These are phyloP conservation scores for Stagonosporopsis rhizophila DNA, from an alignment of 2,329 filamentous ascomycete species.

Conservation along the genomic window DNA sequence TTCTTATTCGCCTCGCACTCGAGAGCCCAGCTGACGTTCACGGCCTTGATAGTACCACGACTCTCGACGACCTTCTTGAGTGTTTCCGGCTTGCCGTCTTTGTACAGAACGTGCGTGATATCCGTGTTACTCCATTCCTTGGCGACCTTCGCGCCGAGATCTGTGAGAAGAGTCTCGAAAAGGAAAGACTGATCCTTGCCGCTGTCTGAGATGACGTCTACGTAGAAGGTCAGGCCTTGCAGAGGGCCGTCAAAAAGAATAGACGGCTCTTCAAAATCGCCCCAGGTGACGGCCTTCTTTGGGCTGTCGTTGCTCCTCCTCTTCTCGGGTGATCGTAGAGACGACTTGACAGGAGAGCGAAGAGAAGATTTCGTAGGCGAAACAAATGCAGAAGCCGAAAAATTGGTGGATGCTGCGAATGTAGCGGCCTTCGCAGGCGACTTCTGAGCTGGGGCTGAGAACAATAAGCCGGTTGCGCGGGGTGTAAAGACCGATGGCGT, in stretches of 20 bases:
- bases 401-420: constrained; percentile 8
- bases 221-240: constrained; percentile 75
- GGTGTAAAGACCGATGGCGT: constrained; percentile 17
- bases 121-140: constrained; percentile 71
- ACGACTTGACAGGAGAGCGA: constrained; percentile 43
- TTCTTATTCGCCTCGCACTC: constrained; percentile 58
- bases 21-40: constrained; percentile 86
- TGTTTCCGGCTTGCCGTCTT: constrained; percentile 81
- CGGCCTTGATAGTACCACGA: constrained; percentile 79
- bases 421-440: constrained; percentile 14
- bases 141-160: constrained; percentile 83
- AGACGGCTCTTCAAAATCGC: constrained; percentile 33
- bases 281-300: constrained; percentile 49
- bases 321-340: constrained; percentile 48
- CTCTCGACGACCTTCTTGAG: constrained; percentile 79
- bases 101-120: constrained; percentile 89
- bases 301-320: constrained; percentile 36
- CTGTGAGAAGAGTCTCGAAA: constrained; percentile 77
- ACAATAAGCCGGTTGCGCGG: constrained; percentile 5
- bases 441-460: constrained; percentile 11
- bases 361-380: constrained; percentile 40
- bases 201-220: constrained; percentile 78
- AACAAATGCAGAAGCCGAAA: constrained; percentile 22
- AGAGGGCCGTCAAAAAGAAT: constrained; percentile 36
- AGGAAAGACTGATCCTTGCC: constrained; percentile 66